Conservation (phyloP, 768 basidiomycete species). For the Russula brevipes region DNA sequence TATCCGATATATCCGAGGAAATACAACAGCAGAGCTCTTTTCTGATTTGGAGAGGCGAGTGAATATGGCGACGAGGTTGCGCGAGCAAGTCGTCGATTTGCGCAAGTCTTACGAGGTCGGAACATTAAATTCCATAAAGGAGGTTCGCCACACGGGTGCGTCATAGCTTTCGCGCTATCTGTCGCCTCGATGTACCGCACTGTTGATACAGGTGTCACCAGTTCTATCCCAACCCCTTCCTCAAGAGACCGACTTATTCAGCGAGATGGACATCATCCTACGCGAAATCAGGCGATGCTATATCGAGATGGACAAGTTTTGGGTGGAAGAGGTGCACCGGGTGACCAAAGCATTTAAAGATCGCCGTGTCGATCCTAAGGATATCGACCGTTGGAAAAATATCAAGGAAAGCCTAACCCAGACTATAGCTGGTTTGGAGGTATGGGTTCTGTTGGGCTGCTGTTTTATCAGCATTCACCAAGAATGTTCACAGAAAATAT, state of each 20-base stretch:
- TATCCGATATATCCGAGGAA: neutral
- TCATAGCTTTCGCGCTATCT: neutral
- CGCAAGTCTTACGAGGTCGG: neutral
- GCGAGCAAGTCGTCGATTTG: neutral
- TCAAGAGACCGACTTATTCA: neutral
- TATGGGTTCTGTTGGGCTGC: too few relatives aligned
- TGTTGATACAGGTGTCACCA: neutral
- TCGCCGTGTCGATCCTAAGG: neutral
- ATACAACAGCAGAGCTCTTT: neutral
- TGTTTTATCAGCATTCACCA: too few relatives aligned
- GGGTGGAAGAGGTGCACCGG: too few relatives aligned
- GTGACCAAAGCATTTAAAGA: too few relatives aligned
- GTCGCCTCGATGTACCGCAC: neutral
- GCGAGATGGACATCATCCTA: neutral
- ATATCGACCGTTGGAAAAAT: neutral
- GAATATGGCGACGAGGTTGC: too few relatives aligned
- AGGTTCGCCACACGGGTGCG: neutral
- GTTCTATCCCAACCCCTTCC: neutral
- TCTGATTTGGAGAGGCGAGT: too few relatives aligned
- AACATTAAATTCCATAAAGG: neutral
- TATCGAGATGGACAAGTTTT: too few relatives aligned
- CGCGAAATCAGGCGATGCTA: too few relatives aligned
- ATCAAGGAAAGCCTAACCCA: too few relatives aligned
- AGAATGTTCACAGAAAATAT: too few relatives aligned
- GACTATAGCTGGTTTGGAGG: too few relatives aligned